Percentiles rank a stretch among this genome's conserved stretches.
Evolutionary conservation across 176 grass and related monocot species (phyloP).

Genomic region (Eremochloa ophiuroides): DNA sequence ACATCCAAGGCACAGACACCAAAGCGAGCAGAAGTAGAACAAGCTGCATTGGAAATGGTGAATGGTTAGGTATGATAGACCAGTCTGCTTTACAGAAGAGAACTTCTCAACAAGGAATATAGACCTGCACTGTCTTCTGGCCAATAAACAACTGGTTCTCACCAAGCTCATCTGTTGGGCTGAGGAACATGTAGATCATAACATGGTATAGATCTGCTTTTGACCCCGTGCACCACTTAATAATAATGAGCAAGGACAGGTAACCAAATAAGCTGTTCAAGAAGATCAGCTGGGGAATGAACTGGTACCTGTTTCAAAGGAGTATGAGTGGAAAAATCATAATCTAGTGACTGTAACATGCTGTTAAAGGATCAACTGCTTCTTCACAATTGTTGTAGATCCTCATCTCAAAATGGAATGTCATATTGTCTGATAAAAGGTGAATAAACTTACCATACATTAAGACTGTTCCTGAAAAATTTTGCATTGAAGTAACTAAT

Average conservation of each 20-base stretch:
- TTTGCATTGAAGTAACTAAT: conserved; percentile 96
- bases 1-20: conserved; percentile 89
- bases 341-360: neutral
- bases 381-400: neutral
- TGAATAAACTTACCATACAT: conserved; percentile 68
- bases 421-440: neutral
- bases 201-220: conserved; percentile 80
- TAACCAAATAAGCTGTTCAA: conserved; percentile 93
- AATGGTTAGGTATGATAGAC: neutral
- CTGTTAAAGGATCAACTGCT: neutral
- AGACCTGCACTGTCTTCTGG: conserved; percentile 86
- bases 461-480: conserved; percentile 65
- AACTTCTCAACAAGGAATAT: neutral
- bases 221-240: conserved; percentile 96
- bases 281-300: conserved; percentile 88
- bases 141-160: conserved; percentile 93
- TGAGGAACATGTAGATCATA: conserved; percentile 99
- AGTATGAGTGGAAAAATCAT: conserved; percentile 9
- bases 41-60: conserved; percentile 33
- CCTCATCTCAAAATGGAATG: conserved; percentile 7
- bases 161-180: conserved; percentile 77
- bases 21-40: conserved; percentile 76
- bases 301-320: conserved; percentile 60
- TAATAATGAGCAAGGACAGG: conserved; percentile 68
- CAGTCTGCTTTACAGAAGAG: too few relatives aligned